Conservation (phyloP, 768 basidiomycete genomes). For the Rhodotorula kratochvilovae region DNA sequence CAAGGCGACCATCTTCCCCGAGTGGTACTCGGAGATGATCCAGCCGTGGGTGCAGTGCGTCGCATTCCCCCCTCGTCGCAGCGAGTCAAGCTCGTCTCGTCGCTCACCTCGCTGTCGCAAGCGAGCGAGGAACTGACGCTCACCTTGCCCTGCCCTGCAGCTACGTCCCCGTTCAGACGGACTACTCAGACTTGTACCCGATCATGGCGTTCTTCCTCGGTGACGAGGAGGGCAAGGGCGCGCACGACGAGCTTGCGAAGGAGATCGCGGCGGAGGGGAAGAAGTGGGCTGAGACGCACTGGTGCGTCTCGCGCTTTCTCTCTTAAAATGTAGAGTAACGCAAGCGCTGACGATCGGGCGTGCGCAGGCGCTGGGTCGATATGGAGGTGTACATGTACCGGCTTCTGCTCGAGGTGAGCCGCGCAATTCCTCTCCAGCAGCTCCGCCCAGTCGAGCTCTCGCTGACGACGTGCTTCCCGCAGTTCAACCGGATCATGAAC, state of each 20-base stretch:
- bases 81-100: no score
- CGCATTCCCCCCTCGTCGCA: background rate
- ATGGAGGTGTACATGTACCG: conserved; percentile 49
- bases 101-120: no score
- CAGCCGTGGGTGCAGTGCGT: conserved; percentile 49
- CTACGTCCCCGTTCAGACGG: conserved; percentile 47
- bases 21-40: conserved; percentile 44
- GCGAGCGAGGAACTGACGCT: no score
- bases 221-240: conserved; percentile 38
- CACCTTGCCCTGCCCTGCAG: background rate
- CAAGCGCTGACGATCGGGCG: conserved; percentile 11
- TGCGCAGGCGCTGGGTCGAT: conserved; percentile 47
- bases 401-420: conserved; percentile 45
- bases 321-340: background rate
- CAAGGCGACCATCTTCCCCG: conserved; percentile 47
- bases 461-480: background rate
- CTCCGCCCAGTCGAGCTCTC: no score
- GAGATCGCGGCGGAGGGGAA: conserved; percentile 45
- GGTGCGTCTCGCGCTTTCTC: conserved; percentile 6
- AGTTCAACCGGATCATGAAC: conserved; percentile 38
- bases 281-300: conserved; percentile 46
- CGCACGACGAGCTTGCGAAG: conserved; percentile 49
- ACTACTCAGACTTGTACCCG: conserved; percentile 47
- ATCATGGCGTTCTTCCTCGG: conserved; percentile 50
- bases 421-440: background rate